Evolutionary conservation across 129 eudicot species (phyloP), one percentile per base, ranked within the genome.

Genomic region (Artemisia annua): DNA sequence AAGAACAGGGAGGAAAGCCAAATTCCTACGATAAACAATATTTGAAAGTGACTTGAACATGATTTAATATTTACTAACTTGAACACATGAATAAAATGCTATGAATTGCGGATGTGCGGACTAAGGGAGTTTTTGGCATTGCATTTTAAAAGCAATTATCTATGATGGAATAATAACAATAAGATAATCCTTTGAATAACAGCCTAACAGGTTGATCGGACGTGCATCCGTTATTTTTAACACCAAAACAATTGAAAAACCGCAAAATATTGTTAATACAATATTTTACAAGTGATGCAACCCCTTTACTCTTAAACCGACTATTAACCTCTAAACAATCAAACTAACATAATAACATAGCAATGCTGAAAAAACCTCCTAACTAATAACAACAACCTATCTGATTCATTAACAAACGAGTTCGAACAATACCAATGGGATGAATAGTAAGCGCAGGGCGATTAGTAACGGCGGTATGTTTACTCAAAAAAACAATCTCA

Each of bases 381-480:
- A 30, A 30, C 35, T 5, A 50, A n/a, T 50, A 17, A 70, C 15
- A n/a, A n/a, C n/a, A 3, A 35, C 3, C 12, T 10, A 52, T 9
- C 24, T 28, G 1, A 71, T 28, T n/a, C n/a, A 26, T 44, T 8
- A 56, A 28, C 16, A 57, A 26, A 58, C 9, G 24, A 17, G 43
- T 12, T 46, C 16, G 24, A 53, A 16, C 5, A 9, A 19, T 89
- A 92, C 96, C 95, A 63, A 89, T 89, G 1, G 98, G 98, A 72
- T 93, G 98, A 16, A 93, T 56, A 13, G 96, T 89, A 49, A 93
- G 91, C 12, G 98, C 92, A 6, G 96, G 96, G 22, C 98, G 96
- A 75, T 72, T 93, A 32, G 96, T 85, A 35, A 74, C 90, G 58
- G 96, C 98, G 8, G 82, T 86, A 76, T 93, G 98, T 75, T 83